Percentiles rank a stretch among this genome's conserved stretches.
phyloP scores from a whole-genome alignment of 352 stramenopile species.

The Hyaloperonospora brassicae region DNA sequence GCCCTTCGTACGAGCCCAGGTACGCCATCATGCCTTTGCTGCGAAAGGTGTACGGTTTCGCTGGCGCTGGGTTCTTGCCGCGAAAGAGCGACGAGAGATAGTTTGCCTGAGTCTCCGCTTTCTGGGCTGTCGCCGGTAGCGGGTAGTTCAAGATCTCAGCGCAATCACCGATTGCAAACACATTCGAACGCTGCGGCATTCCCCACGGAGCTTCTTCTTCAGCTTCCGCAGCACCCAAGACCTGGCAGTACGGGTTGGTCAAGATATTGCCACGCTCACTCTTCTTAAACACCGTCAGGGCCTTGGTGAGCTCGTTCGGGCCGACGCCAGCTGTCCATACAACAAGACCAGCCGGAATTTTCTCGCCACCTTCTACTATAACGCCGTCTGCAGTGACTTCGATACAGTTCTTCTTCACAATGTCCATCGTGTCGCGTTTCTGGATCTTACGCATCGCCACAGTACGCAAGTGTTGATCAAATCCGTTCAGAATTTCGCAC shows the following conservation, averaged over 20 bases:
- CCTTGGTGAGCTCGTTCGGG: conserved; percentile 75
- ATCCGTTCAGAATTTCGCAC: conserved; percentile 63
- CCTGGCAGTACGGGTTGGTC: conserved; percentile 78
- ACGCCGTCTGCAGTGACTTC: conserved; percentile 59
- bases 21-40: conserved; percentile 92
- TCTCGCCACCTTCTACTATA: conserved; percentile 47
- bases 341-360: conserved; percentile 52
- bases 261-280: conserved; percentile 76
- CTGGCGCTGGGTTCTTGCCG: conserved; percentile 39
- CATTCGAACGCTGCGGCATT: conserved; percentile 61
- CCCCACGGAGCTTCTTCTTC: conserved; percentile 48
- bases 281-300: conserved; percentile 60
- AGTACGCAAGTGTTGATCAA: conserved; percentile 56
- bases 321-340: conserved; percentile 76
- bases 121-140: conserved; percentile 89
- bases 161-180: conserved; percentile 95
- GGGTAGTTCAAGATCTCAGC: conserved; percentile 79
- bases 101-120: conserved; percentile 73
- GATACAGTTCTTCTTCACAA: conserved; percentile 76
- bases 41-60: conserved; percentile 58
- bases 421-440: conserved; percentile 67
- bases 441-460: conserved; percentile 74
- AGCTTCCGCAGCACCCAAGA: conserved; percentile 53
- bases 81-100: conserved; percentile 56
- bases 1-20: conserved; percentile 88